Base-by-base conservation (phyloP, 345 rosid species). In the Rhodomyrtus tomentosa region DNA sequence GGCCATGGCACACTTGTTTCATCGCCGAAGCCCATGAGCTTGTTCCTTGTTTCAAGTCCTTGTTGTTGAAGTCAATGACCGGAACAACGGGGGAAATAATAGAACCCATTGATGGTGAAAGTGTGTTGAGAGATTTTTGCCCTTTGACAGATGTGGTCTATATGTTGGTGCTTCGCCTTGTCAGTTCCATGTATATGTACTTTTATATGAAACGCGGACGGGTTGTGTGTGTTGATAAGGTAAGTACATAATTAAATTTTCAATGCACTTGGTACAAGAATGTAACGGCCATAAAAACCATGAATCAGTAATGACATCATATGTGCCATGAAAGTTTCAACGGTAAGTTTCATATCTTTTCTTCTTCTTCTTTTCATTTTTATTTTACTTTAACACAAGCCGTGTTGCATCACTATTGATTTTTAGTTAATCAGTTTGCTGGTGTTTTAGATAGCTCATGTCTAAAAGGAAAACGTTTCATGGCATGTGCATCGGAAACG, bases 81-180 rank as follows among this genome's bases (percentile, higher is more conserved):
- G 90, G 91, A 86, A 89, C 81, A 45, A 52, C 87, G 11, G 86
- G 86, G 5, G 74, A 25, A 49, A 81, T 76, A 18, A 85, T 84
- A 20, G 91, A 91, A 9, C 85, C 89, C 93, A 89, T 91, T 55
- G 84, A 82, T 16, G 24, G 82, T 22, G 54, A n/a, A 81, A 21
- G 82, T 49, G 32, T 27, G 32, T 40, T 40, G 1, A 29, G 73
- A 32, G 73, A 59, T 21, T 83, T 83, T 83, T 38, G 7, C 32
- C 24, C 74, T 40, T 48, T 48, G 5, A 45, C 36, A 12, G 1
- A 80, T 80, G 2, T 25, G 82, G 29, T 13, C 53, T 42, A 45
- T 80, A 7, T 49, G 20, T 25, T 24, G 50, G 49, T 80, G 36
- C 52, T 80, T 27, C 53, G 18, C 22, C 32, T 25, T 48, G 51